These are phyloP conservation scores for Cladosporium sphaerospermum DNA, from an alignment of 2,329 filamentous ascomycete genomes.

Conservation along the genomic window DNA sequence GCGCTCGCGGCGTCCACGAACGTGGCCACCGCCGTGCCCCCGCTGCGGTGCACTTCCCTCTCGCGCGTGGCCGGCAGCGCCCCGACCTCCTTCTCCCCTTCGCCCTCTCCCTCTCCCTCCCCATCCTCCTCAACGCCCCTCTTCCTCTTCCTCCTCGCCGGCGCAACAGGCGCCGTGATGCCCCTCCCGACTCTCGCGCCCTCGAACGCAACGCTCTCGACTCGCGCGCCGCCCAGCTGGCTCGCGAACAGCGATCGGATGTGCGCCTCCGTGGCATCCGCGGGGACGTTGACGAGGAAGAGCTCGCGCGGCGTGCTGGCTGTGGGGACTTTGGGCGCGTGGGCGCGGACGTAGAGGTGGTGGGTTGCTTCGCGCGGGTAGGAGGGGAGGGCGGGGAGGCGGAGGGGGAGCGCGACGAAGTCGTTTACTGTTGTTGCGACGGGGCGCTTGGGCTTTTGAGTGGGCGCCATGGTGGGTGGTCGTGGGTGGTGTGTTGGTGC, in stretches of 20 bases:
- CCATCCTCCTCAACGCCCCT: constrained; percentile 30
- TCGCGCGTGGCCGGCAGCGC: constrained; percentile 67
- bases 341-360: constrained; percentile 79
- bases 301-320: constrained; percentile 70
- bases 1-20: constrained; percentile 79
- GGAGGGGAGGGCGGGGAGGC: constrained; percentile 57
- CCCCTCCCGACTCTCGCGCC: constrained; percentile 45
- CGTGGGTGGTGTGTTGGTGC: too few relatives aligned
- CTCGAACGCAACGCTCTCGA: constrained; percentile 74
- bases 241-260: constrained; percentile 68
- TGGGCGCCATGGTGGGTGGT: constrained; percentile 16
- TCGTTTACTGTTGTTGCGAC: constrained; percentile 44
- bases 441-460: constrained; percentile 8
- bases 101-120: constrained; percentile 28
- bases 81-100: constrained; percentile 43
- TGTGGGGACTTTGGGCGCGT: constrained; percentile 71
- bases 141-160: constrained; percentile 52
- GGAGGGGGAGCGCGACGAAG: constrained; percentile 64
- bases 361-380: constrained; percentile 62
- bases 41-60: constrained; percentile 62
- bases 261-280: constrained; percentile 72
- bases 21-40: constrained; percentile 71
- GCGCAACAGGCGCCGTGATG: constrained; percentile 28
- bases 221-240: constrained; percentile 68
- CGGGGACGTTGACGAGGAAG: constrained; percentile 84